Conservation (phyloP, 129 eudicot species). For the Lactuca sativa region DNA sequence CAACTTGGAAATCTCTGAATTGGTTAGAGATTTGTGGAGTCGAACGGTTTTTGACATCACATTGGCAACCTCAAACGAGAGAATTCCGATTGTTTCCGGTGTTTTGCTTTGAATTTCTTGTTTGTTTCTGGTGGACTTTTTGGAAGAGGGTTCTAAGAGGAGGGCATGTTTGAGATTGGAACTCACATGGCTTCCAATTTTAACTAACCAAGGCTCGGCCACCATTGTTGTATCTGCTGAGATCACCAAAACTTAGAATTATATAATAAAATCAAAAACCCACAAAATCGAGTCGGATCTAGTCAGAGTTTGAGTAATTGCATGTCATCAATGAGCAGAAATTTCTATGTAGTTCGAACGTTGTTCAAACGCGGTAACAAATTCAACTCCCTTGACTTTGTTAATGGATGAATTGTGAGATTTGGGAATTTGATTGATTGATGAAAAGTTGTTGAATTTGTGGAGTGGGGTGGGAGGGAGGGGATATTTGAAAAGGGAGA, state of each 20-base stretch:
- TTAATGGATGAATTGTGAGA: constrained; percentile 8
- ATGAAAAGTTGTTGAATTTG: background rate
- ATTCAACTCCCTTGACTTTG: background rate
- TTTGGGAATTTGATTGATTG: background rate
- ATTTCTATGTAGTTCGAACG: constrained; percentile 11
- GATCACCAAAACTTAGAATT: constrained; percentile 8
- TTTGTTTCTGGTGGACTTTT: constrained; percentile 30
- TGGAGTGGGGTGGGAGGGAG: constrained; percentile 5
- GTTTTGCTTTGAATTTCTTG: constrained; percentile 35
- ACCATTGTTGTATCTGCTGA: constrained; percentile 49
- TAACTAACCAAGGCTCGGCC: constrained; percentile 73
- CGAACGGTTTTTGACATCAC: constrained; percentile 78
- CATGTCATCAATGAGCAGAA: constrained; percentile 7
- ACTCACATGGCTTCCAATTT: constrained; percentile 72
- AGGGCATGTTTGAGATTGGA: constrained; percentile 74
- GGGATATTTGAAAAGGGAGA: constrained; percentile 27
- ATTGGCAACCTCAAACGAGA: constrained; percentile 89
- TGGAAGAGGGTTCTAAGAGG: constrained; percentile 39
- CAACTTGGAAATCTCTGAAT: constrained; percentile 49
- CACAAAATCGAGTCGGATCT: constrained; percentile 26
- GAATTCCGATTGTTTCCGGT: constrained; percentile 56
- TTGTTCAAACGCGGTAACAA: background rate
- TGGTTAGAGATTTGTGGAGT: constrained; percentile 62
- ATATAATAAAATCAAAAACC: background rate
- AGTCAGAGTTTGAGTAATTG: background rate